phyloP scores from a whole-genome alignment of 2,329 filamentous ascomycete species.

The Calonectria naviculata region DNA sequence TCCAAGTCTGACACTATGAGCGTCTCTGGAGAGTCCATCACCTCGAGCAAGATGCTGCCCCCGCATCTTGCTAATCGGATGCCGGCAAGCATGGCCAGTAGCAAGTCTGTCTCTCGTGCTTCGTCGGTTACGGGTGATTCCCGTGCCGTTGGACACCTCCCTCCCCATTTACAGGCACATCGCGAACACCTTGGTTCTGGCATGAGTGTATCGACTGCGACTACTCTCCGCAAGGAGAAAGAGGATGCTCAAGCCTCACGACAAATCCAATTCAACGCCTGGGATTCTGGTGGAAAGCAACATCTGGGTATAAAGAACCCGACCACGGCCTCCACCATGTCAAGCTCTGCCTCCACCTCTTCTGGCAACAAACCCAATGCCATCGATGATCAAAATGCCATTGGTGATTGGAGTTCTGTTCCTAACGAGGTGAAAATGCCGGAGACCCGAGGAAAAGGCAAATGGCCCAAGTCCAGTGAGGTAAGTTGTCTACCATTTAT shows the following conservation, averaged over 20 bases:
- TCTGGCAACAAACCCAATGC: conserved; percentile 11
- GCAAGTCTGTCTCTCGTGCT: background rate
- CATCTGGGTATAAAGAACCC: conserved; percentile 36
- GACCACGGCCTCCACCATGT: conserved; percentile 27
- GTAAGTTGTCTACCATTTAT: conserved; percentile 17
- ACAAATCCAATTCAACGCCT: conserved; percentile 42
- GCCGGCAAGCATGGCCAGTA: background rate
- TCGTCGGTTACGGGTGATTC: background rate
- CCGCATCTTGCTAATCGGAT: conserved; percentile 7
- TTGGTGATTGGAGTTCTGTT: conserved; percentile 21
- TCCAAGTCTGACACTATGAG: background rate
- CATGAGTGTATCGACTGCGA: conserved; percentile 44
- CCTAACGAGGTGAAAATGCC: background rate
- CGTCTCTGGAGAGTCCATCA: conserved; percentile 15
- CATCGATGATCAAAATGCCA: conserved; percentile 20
- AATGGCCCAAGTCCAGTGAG: conserved; percentile 39
- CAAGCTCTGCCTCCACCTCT: conserved; percentile 24
- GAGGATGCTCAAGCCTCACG: conserved; percentile 7
- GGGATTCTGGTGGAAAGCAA: conserved; percentile 41
- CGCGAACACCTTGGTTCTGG: background rate
- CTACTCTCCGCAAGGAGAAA: conserved; percentile 36
- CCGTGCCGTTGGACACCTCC: background rate
- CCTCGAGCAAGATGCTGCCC: conserved; percentile 2
- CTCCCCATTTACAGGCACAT: conserved; percentile 12
- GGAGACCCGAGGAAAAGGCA: conserved; percentile 18